Base-by-base conservation (phyloP, 768 basidiomycete species). In the Boletus huronensis region DNA sequence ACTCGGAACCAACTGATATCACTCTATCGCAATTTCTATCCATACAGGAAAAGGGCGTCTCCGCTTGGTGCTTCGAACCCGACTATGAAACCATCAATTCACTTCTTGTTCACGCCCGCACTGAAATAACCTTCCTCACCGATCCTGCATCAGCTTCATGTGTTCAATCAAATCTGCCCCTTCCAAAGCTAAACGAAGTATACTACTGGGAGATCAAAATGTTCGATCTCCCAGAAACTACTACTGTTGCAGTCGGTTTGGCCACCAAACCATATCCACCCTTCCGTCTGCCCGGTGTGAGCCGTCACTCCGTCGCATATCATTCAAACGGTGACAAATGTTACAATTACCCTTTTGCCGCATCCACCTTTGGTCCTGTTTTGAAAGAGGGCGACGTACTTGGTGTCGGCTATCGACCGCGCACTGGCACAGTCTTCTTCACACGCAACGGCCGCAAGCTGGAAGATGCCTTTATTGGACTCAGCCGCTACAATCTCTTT, bases 171-270 rank as follows among this genome's bases (percentile, higher is more conserved):
- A 99, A 98, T 69, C 79, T 99, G 10, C 97, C 97, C 2, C 76
- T 99, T 3, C 97, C 97, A 13, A 98, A 98, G 68, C 79, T 98
- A 47, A 99, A 99, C 74, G 97, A 98, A 70, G 94, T 98, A 13
- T 99, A 99, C 70, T 99, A 99, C 70, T 99, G 92, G 91, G 97
- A 99, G 70, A 90, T 93, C 58, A 99, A 99, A 76, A 91, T 98
- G 90, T 98, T 94, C 68, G 97, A 99, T 73, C 87, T 97, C 51
- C 93, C 95, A 13, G 77, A 82, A 57, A 76, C 82, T 3, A 98
- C 95, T 9, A 90, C 80, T 42, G 88, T 97, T n/a, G 85, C 93
- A 32, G 83, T 98, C 46, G 97, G 97, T 34, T 71, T 99, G 35
- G 94, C 96, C 17, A 99, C 97, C 3, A 98, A 97, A 71, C 97